Evolutionary conservation across 176 grass and related monocot genomes (phyloP).

Genomic region (Oryza nivara): DNA sequence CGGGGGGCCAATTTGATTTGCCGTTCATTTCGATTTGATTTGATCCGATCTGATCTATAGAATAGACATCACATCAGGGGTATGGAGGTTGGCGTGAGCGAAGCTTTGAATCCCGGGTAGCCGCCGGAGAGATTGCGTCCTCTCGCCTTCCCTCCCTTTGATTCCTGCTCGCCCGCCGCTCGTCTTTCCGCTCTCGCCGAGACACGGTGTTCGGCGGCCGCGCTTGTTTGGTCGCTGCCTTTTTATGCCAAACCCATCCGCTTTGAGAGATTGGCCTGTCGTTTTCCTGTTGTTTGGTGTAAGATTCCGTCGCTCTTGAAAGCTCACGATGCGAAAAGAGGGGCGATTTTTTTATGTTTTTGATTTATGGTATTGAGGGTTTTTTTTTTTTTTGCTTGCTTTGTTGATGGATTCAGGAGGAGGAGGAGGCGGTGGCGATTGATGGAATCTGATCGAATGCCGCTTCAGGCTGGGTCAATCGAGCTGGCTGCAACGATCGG

Average conservation of each 20-base stretch:
- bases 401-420: conserved; percentile 25
- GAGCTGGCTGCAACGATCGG: neutral
- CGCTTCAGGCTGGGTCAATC: neutral
- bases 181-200: neutral
- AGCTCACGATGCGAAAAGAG: conserved; percentile 14
- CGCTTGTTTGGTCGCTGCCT: conserved; percentile 12
- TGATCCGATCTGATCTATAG: conserved; percentile 16
- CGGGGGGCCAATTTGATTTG: neutral
- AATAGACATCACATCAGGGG: neutral
- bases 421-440: neutral
- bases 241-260: neutral
- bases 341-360: neutral
- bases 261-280: neutral
- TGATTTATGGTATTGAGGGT: neutral
- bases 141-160: neutral
- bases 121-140: conserved; percentile 6
- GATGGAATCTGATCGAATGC: conserved; percentile 36
- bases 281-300: neutral
- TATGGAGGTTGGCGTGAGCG: conserved; percentile 1
- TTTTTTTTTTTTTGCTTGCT: neutral
- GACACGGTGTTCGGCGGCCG: conserved; percentile 34
- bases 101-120: conserved; percentile 19
- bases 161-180: neutral
- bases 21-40: conserved; percentile 8
- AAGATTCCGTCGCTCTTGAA: conserved; percentile 15